Percentiles rank a stretch among this genome's conserved stretches.
Evolutionary conservation across 2,329 filamentous ascomycete genomes (phyloP).

Genomic region (Zalaria sp.): DNA sequence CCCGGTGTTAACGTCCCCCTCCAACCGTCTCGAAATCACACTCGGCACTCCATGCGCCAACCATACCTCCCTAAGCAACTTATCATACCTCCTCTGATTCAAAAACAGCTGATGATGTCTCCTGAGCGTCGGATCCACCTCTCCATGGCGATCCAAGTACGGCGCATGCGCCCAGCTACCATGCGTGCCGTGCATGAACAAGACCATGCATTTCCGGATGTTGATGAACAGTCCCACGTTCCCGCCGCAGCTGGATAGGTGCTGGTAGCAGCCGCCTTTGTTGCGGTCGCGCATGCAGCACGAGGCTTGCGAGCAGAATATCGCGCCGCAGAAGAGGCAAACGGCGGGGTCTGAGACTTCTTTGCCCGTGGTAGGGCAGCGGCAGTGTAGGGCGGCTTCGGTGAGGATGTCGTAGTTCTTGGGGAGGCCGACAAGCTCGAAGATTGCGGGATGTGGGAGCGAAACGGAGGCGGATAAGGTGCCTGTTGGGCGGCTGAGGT

Average conservation of each 20-base stretch:
- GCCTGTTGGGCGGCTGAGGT: slow-evolving; percentile 10
- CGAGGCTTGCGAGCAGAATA: slow-evolving; percentile 87
- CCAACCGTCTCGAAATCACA: slow-evolving; percentile 76
- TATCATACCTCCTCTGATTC: slow-evolving; percentile 88
- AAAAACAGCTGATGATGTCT: slow-evolving; percentile 81
- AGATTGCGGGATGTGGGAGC: slow-evolving; percentile 75
- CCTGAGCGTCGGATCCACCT: slow-evolving; percentile 77
- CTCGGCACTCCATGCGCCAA: slow-evolving; percentile 76
- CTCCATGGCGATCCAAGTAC: slow-evolving; percentile 91
- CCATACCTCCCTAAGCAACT: slow-evolving; percentile 73
- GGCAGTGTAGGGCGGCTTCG: slow-evolving; percentile 72
- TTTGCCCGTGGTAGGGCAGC: slow-evolving; percentile 80
- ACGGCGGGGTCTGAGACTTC: slow-evolving; percentile 83
- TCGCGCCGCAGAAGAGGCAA: slow-evolving; percentile 90
- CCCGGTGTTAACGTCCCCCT: slow-evolving; percentile 92
- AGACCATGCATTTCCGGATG: slow-evolving; percentile 85
- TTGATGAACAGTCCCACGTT: slow-evolving; percentile 92
- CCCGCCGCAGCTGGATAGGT: slow-evolving; percentile 63
- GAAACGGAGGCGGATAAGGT: slow-evolving; percentile 25
- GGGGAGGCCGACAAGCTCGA: slow-evolving; percentile 83
- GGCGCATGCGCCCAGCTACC: slow-evolving; percentile 80
- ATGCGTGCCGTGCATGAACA: slow-evolving; percentile 69
- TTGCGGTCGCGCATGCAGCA: slow-evolving; percentile 64
- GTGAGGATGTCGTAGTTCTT: slow-evolving; percentile 86
- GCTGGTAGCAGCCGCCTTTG: slow-evolving; percentile 74